Conservation (phyloP, 768 basidiomycete genomes). For the Hygrophorus pudorinus region DNA sequence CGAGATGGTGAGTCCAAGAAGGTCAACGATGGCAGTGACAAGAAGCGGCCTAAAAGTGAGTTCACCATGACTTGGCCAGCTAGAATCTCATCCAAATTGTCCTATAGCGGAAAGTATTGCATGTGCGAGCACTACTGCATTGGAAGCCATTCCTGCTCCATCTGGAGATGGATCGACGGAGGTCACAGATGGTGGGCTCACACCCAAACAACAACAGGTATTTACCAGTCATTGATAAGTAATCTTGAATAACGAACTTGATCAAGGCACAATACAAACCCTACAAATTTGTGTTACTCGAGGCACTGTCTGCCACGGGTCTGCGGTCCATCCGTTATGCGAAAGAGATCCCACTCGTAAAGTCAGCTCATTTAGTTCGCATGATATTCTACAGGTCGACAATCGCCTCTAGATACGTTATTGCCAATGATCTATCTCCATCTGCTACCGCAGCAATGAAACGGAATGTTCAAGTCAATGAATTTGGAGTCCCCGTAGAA, state of each 20-base stretch:
- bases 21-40: constrained; percentile 23
- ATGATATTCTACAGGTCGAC: constrained; percentile 4
- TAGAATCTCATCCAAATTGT: neutral
- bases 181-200: neutral
- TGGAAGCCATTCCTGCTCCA: no score
- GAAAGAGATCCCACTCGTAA: constrained; percentile 87
- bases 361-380: constrained; percentile 35
- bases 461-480: constrained; percentile 78
- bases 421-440: constrained; percentile 88
- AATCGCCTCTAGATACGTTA: constrained; percentile 57
- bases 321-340: constrained; percentile 95
- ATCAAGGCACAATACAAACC: constrained; percentile 35
- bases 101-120: neutral
- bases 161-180: no score
- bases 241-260: neutral
- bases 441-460: constrained; percentile 79
- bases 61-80: neutral
- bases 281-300: constrained; percentile 70
- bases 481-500: constrained; percentile 35
- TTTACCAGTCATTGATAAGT: neutral
- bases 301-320: constrained; percentile 93
- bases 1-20: constrained; percentile 41
- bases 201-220: constrained; percentile 5
- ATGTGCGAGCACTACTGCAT: no score
- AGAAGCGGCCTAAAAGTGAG: constrained; percentile 37